Conservation (phyloP, 352 stramenopile genomes). For the Nothophytophthora sp. region DNA sequence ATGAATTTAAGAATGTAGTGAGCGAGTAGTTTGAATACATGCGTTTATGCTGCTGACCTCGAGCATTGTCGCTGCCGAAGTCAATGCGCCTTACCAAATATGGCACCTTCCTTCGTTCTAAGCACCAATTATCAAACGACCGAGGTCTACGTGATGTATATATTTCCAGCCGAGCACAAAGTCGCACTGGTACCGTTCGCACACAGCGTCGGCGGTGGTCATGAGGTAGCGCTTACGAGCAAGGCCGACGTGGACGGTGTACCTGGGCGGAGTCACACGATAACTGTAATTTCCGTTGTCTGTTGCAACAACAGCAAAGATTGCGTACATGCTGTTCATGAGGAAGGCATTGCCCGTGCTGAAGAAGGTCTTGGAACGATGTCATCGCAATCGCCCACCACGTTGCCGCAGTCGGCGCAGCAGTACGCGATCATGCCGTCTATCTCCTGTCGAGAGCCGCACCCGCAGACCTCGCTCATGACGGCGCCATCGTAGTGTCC, state of each 20-base stretch:
- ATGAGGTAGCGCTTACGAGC: slow-evolving; percentile 74
- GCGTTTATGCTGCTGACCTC: too few relatives aligned
- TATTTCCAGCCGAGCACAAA: slow-evolving; percentile 85
- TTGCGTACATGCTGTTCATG: slow-evolving; percentile 81
- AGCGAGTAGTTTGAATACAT: too few relatives aligned
- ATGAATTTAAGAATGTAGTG: too few relatives aligned
- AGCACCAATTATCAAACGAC: not conserved
- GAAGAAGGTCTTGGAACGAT: slow-evolving; percentile 77
- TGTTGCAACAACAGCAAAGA: too few relatives aligned
- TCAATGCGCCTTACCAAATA: too few relatives aligned
- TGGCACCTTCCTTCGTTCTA: too few relatives aligned
- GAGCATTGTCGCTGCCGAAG: too few relatives aligned
- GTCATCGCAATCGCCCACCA: slow-evolving; percentile 69
- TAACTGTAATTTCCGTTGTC: too few relatives aligned
- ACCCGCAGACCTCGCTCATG: slow-evolving; percentile 28
- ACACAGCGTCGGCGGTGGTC: slow-evolving; percentile 74
- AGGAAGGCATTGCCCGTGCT: slow-evolving; percentile 76
- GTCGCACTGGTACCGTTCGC: slow-evolving; percentile 57
- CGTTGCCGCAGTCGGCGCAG: slow-evolving; percentile 61
- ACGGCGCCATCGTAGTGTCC: slow-evolving; percentile 4
- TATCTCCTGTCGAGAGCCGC: slow-evolving; percentile 46
- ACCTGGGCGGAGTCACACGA: slow-evolving; percentile 41
- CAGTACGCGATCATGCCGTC: slow-evolving; percentile 54
- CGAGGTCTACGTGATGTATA: slow-evolving; percentile 34
- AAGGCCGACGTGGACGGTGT: slow-evolving; percentile 59